These are phyloP conservation scores for Apiospora rasikravindrae DNA, from an alignment of 2,329 filamentous ascomycete species.

Conservation along the genomic window DNA sequence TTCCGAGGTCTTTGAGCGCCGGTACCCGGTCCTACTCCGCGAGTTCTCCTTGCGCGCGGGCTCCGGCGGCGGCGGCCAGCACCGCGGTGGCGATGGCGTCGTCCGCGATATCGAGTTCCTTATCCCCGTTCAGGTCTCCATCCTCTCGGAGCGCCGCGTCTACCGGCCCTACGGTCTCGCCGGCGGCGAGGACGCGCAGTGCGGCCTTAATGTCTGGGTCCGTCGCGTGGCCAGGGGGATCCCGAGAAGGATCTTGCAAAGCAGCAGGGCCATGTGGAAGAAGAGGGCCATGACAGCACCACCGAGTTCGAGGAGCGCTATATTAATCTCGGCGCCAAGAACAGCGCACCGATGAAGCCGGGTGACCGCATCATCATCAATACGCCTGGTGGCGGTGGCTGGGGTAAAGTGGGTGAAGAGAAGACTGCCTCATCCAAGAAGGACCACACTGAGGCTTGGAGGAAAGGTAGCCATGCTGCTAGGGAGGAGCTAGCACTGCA, in stretches of 20 bases:
- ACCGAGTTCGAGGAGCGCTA: conserved; percentile 61
- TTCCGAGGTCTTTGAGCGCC: conserved; percentile 72
- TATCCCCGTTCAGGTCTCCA: conserved; percentile 72
- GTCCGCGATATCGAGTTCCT: conserved; percentile 76
- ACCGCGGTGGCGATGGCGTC: conserved; percentile 71
- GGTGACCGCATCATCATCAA: conserved; percentile 79
- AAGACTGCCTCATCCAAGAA: conserved; percentile 53
- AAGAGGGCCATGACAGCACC: conserved; percentile 38
- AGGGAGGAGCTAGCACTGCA: conserved; percentile 66
- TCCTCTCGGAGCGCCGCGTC: conserved; percentile 74
- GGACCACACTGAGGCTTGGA: conserved; percentile 63
- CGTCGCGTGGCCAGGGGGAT: conserved; percentile 67
- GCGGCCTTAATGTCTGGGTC: conserved; percentile 88
- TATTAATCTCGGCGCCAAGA: conserved; percentile 80
- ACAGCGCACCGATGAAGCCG: conserved; percentile 75
- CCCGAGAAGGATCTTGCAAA: conserved; percentile 46
- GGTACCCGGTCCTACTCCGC: conserved; percentile 73
- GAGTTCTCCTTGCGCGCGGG: conserved; percentile 67
- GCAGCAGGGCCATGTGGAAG: conserved; percentile 28
- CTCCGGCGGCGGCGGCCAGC: conserved; percentile 65
- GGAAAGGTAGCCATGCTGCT: conserved; percentile 60
- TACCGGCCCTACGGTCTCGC: conserved; percentile 80
- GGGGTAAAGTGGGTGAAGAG: conserved; percentile 66
- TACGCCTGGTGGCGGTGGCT: conserved; percentile 81
- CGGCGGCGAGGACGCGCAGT: conserved; percentile 78